Evolutionary conservation across 805 yeast genomes (phyloP).

Genomic region (Monosporozyma unispora): DNA sequence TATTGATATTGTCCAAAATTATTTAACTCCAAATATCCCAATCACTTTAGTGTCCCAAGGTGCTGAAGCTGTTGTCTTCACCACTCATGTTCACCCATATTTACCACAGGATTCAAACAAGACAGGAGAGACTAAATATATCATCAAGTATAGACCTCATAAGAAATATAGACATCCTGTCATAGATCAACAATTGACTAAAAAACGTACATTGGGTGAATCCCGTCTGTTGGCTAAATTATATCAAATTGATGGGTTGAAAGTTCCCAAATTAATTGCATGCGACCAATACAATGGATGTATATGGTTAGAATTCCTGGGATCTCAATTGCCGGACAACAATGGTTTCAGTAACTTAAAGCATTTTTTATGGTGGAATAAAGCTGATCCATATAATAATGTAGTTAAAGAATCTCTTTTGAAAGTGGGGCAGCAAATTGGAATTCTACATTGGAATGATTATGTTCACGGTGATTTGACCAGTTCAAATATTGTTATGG

Average conservation of each 20-base stretch:
- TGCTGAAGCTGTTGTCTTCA: conserved; percentile 80
- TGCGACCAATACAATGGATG: conserved; percentile 72
- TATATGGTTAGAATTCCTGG: conserved; percentile 81
- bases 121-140: conserved; percentile 33
- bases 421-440: conserved; percentile 60
- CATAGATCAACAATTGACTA: conserved; percentile 68
- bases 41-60: conserved; percentile 67
- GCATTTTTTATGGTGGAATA: conserved; percentile 61
- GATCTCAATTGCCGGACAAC: conserved; percentile 45
- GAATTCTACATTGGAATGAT: conserved; percentile 62
- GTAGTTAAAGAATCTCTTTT: conserved; percentile 38
- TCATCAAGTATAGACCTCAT: conserved; percentile 79
- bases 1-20: conserved; percentile 34
- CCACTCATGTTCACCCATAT: conserved; percentile 60
- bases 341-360: conserved; percentile 51
- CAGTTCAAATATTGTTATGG: conserved; percentile 71
- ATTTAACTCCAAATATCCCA: conserved; percentile 41
- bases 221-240: conserved; percentile 65
- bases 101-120: conserved; percentile 25
- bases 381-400: conserved; percentile 27
- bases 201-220: conserved; percentile 75
- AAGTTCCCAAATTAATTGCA: conserved; percentile 64
- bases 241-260: conserved; percentile 38
- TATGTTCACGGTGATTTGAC: conserved; percentile 93
- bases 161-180: conserved; percentile 85